Conservation (phyloP, 495 filamentous ascomycete genomes). For the Zalerion maritima region DNA sequence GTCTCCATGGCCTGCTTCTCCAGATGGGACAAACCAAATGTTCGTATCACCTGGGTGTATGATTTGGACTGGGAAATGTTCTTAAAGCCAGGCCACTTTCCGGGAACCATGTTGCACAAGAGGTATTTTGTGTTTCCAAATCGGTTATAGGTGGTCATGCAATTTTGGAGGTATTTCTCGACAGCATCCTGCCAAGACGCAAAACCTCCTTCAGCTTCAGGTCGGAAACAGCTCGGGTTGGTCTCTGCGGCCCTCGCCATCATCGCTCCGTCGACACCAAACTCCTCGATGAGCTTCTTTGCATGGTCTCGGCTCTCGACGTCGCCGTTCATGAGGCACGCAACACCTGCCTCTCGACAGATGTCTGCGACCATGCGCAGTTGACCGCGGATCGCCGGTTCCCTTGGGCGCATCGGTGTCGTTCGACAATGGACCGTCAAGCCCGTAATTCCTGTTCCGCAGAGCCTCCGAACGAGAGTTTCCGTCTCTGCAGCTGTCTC, state of each 20-base stretch:
- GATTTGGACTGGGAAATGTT: conserved; percentile 41
- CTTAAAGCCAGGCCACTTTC: conserved; percentile 48
- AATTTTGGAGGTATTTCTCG: conserved; percentile 51
- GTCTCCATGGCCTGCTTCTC: conserved; percentile 40
- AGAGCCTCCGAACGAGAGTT: conserved; percentile 55
- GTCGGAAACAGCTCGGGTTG: conserved; percentile 73
- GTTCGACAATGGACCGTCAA: conserved; percentile 93
- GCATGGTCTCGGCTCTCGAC: conserved; percentile 57
- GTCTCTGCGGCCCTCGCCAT: conserved; percentile 83
- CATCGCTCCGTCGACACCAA: conserved; percentile 84
- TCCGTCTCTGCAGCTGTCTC: conserved; percentile 60
- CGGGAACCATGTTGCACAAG: conserved; percentile 70
- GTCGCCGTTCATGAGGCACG: conserved; percentile 90
- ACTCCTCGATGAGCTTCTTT: conserved; percentile 51
- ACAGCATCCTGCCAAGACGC: conserved; percentile 62
- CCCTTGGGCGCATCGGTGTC: conserved; percentile 82
- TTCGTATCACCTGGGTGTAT: conserved; percentile 48
- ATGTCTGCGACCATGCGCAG: conserved; percentile 62
- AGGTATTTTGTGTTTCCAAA: conserved; percentile 85
- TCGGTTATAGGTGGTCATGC: conserved; percentile 67
- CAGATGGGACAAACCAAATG: conserved; percentile 46
- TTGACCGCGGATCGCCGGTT: conserved; percentile 75
- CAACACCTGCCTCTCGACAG: conserved; percentile 70
- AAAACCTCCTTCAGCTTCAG: conserved; percentile 46
- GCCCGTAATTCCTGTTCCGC: conserved; percentile 75